Evolutionary conservation across 768 basidiomycete genomes (phyloP).

Genomic region (Cubamyces lactineus): DNA sequence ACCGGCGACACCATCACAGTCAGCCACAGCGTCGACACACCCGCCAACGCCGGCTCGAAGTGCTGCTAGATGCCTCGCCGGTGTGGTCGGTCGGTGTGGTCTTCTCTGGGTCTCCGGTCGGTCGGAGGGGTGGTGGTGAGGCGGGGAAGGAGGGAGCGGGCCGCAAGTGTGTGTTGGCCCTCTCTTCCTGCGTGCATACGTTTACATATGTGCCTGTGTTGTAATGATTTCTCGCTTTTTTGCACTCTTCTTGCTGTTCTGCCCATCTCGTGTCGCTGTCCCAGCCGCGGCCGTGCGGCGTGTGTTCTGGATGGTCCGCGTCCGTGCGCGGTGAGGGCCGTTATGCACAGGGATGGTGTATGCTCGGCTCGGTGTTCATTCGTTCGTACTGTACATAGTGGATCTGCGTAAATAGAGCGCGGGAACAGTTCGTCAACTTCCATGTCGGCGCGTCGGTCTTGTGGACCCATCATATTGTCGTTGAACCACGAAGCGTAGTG

Average conservation of each 20-base stretch:
- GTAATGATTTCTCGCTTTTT: conserved; percentile 20
- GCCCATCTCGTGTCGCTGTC: too few relatives aligned
- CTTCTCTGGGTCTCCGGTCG: neutral
- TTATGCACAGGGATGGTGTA: neutral
- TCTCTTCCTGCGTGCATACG: conserved; percentile 25
- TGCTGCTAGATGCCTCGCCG: conserved; percentile 54
- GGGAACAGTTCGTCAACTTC: neutral
- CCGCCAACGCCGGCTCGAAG: conserved; percentile 56
- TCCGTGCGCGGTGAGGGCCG: neutral
- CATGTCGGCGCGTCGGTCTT: too few relatives aligned
- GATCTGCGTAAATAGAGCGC: conserved; percentile 12
- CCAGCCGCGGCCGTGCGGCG: too few relatives aligned
- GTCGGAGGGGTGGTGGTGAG: neutral
- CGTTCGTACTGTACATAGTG: conserved; percentile 18
- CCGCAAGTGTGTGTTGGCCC: neutral
- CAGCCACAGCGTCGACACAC: conserved; percentile 69
- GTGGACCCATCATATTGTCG: too few relatives aligned
- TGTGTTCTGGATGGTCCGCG: neutral
- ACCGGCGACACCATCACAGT: conserved; percentile 86
- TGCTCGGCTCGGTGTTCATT: conserved; percentile 3
- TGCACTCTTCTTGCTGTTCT: too few relatives aligned
- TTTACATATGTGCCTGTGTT: conserved; percentile 28
- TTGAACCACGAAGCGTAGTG: too few relatives aligned
- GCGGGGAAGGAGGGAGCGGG: neutral
- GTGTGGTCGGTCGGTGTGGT: neutral